Evolutionary conservation across 768 basidiomycete species (phyloP), one percentile per base, ranked within the genome.

Genomic region (Mycena chlorophos): DNA sequence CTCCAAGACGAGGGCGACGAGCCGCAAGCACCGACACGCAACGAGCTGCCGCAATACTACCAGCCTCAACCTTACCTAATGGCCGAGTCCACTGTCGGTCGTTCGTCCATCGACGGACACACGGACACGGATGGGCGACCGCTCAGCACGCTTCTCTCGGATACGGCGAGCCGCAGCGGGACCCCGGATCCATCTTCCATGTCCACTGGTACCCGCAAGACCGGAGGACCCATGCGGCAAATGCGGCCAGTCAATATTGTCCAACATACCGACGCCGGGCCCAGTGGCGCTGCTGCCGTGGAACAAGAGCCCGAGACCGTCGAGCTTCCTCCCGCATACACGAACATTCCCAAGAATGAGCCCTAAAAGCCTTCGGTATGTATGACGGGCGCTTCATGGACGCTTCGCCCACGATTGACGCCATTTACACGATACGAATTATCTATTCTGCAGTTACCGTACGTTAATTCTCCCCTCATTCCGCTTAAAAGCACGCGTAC

Each of bases 211-310:
- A 72, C 70, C 39, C 70, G 78, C 63, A 84, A 84, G 61, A 81
- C 80, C 51, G 74, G 75, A 8, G 74, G 75, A 8, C 69, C 74
- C 37, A 69, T 78, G 51, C 75, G 85, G 34, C 74, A 71, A 58
- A 72, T 90, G 72, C 75, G 89, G 43, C 78, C 88, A 0, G 83
- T 93, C 29, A 91, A 92, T 65, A 82, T 91, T 63, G 80, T 92
- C 42, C 91, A 92, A 70, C 91, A 93, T 63, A 89, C 91, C 60
- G 91, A 93, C 66, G 91, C 88, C 0, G 90, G 91, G 1, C 79
- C 84, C 4, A 79, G 78, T 54, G 69, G 68, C 16, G 56, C 60
- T 51, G 38, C 64, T 48, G 53, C 69, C 1, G 72, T 70, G 6
- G 77, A 73, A 17, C 80, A 83, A 60, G 40, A 42, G 40, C 66